Evolutionary conservation across 2,329 filamentous ascomycete species (phyloP).

Genomic region (Fusarium chlamydosporum): DNA sequence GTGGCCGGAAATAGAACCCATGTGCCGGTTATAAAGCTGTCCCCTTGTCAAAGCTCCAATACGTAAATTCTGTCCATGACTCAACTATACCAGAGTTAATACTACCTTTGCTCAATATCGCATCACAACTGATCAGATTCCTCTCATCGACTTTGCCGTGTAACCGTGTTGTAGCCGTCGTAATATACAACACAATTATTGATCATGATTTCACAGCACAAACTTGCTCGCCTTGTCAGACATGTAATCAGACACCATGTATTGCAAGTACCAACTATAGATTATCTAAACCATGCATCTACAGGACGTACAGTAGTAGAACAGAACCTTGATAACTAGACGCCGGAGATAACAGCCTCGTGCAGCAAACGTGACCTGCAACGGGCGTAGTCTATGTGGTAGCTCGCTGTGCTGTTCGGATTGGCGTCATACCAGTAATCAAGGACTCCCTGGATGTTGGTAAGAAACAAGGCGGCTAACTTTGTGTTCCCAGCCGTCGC

Average conservation of each 20-base stretch:
- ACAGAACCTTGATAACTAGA: conserved; percentile 20
- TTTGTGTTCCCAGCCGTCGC: conserved; percentile 13
- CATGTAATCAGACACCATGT: not conserved
- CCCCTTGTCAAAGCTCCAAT: conserved; percentile 13
- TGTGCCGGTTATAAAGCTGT: conserved; percentile 37
- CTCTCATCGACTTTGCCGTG: not conserved
- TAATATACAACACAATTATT: not conserved
- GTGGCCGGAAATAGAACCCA: conserved; percentile 41
- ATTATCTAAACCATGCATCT: not conserved
- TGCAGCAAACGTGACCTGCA: conserved; percentile 38
- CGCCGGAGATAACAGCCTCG: conserved; percentile 29
- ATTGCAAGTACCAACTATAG: too few species aligned
- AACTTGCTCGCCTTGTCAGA: not conserved
- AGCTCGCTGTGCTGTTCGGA: not conserved
- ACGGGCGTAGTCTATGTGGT: conserved; percentile 23
- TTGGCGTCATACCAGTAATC: conserved; percentile 5
- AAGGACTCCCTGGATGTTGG: conserved; percentile 19
- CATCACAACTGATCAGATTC: conserved; percentile 19
- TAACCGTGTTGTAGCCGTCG: not conserved
- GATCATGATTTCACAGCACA: not conserved
- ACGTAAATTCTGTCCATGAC: conserved; percentile 30
- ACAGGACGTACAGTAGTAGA: not conserved
- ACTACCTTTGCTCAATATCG: conserved; percentile 17
- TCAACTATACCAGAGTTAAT: not conserved
- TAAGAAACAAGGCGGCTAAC: conserved; percentile 23